A percentile compares a stretch with the other conserved stretches of the same genome.
Conservation (phyloP, 2,329 filamentous ascomycete genomes). For the Sporothrix protearum region DNA sequence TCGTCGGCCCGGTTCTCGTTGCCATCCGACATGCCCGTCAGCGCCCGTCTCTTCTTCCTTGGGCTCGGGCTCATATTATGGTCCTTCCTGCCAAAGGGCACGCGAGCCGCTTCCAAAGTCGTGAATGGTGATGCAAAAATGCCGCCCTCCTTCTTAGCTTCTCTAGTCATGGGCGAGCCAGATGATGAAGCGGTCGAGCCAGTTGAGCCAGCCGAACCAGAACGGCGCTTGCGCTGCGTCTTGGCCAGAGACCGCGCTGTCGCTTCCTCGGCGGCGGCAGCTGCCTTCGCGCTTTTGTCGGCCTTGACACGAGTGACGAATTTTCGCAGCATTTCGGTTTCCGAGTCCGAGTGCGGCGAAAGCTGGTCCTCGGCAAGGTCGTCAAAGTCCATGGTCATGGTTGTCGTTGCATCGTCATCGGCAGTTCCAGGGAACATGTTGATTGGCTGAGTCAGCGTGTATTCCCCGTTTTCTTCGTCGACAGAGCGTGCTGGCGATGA, state of each 20-base stretch:
- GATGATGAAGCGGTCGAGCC: conserved; percentile 32
- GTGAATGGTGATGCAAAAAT: conserved; percentile 12
- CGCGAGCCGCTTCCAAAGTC: conserved; percentile 25
- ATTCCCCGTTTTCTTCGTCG: conserved; percentile 6
- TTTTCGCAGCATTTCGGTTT: conserved; percentile 37
- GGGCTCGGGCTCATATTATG: conserved; percentile 40
- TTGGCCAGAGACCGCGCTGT: neutral
- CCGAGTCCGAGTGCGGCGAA: conserved; percentile 35
- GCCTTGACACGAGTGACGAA: conserved; percentile 38
- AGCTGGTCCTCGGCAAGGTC: conserved; percentile 13
- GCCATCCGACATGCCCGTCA: neutral
- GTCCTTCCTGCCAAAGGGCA: conserved; percentile 38
- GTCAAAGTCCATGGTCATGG: conserved; percentile 25
- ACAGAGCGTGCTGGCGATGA: conserved; percentile 4
- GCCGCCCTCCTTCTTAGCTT: neutral
- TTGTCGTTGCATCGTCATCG: conserved; percentile 29
- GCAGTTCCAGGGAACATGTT: conserved; percentile 5
- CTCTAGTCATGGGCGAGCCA: conserved; percentile 34
- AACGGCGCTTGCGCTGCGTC: conserved; percentile 31
- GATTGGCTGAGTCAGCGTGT: conserved; percentile 25
- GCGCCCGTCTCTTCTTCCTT: conserved; percentile 39
- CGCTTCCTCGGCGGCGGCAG: conserved; percentile 29
- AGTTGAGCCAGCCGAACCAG: conserved; percentile 32
- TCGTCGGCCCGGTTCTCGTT: conserved; percentile 21
- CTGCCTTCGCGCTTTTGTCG: conserved; percentile 36